phyloP scores from a whole-genome alignment of 1,284 basidiomycete species.

The Puccinia coronata region DNA sequence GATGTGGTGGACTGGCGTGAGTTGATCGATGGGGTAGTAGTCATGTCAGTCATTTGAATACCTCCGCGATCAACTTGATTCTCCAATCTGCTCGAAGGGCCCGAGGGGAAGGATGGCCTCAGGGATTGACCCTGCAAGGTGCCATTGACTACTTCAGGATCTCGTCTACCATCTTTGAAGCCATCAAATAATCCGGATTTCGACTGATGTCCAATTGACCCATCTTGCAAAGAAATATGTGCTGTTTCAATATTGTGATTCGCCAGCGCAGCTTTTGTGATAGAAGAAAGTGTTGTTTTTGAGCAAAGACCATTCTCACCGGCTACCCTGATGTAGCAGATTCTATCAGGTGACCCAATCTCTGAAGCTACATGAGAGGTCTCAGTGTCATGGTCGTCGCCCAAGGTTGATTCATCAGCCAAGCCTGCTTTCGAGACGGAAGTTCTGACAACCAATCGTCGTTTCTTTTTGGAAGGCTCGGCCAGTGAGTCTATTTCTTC shows the following conservation, averaged over 20 bases:
- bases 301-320: neutral
- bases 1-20: neutral
- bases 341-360: neutral
- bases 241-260: too few species aligned
- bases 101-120: neutral
- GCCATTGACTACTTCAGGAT: neutral
- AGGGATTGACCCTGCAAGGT: neutral
- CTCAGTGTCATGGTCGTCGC: neutral
- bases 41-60: neutral
- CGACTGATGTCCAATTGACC: neutral
- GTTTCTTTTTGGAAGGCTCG: neutral
- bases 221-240: neutral
- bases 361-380: neutral
- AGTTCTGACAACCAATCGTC: neutral
- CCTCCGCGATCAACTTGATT: neutral
- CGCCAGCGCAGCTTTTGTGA: neutral
- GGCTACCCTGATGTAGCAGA: neutral
- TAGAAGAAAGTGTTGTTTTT: neutral
- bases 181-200: neutral
- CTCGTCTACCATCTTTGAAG: neutral
- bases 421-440: neutral
- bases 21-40: neutral
- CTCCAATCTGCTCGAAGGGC: neutral
- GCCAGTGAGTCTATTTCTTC: neutral
- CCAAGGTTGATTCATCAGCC: neutral